These are phyloP conservation scores for Ophiostoma novo-ulmi DNA, from an alignment of 2,329 filamentous ascomycete genomes.

Conservation along the genomic window DNA sequence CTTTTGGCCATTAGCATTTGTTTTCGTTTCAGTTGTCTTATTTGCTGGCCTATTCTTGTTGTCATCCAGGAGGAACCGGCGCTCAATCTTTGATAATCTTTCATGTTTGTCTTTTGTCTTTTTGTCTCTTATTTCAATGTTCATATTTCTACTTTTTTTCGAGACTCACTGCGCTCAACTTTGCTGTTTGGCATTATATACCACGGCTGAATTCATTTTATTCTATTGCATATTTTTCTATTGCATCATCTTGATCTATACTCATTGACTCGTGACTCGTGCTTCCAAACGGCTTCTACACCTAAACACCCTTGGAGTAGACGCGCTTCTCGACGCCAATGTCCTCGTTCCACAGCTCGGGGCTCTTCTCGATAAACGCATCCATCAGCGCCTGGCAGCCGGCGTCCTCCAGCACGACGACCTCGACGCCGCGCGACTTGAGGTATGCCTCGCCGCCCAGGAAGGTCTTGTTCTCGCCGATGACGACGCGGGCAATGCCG, in stretches of 20 bases:
- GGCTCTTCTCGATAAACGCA: constrained; percentile 66
- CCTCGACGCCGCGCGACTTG: constrained; percentile 61
- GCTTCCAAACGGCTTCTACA: background rate
- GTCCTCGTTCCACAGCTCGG: constrained; percentile 64
- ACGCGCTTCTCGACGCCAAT: constrained; percentile 47
- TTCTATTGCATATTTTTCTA: too few species aligned
- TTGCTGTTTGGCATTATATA: constrained; percentile 4
- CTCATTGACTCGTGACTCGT: background rate
- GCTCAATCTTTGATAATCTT: background rate
- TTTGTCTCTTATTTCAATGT: too few species aligned
- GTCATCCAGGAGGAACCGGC: background rate
- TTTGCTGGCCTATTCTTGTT: background rate
- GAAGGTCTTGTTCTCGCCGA: constrained; percentile 73
- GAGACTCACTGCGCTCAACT: background rate
- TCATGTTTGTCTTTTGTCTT: too few species aligned
- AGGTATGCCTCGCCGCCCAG: constrained; percentile 68
- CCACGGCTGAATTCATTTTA: background rate
- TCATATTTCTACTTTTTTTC: too few species aligned
- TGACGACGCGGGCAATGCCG: constrained; percentile 66
- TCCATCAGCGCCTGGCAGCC: constrained; percentile 66
- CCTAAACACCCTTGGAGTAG: constrained; percentile 35
- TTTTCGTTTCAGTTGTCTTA: background rate
- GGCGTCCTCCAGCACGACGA: constrained; percentile 62
- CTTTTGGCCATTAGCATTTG: background rate
- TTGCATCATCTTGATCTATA: too few species aligned